Base-by-base conservation (phyloP, 495 filamentous ascomycete species). In the Parmelia sp. region DNA sequence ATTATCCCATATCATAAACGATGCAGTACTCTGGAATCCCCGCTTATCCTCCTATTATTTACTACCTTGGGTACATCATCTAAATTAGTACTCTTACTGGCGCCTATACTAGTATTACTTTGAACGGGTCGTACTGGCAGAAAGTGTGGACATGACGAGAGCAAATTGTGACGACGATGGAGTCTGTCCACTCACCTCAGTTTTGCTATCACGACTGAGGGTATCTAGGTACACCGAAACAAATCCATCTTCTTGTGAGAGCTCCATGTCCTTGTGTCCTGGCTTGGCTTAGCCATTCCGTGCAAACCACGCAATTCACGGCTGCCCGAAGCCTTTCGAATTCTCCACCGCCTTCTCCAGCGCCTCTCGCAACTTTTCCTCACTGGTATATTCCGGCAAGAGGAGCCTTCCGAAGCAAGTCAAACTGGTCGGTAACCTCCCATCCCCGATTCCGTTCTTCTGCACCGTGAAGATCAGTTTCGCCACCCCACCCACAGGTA, bases 371-470 rank as follows among this genome's bases (percentile, higher is more conserved):
- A 97, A 69, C 61, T 88, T 84, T 63, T 86, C 84, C 70, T 78
- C 81, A 33, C 80, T 83, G 15, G 73, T 78, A 71, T 97, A 98
- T 75, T 92, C 88, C 12, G 94, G 94, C 58, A 98, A 72, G 64
- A 95, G 71, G 59, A 98, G 73, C 29, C 87, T 88, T 5, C 92
- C 91, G 74, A 93, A 97, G 73, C 94, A 98, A 7, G 94, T 98
- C 69, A 90, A 79, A 64, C 87, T 88, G 0, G 88, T 93, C 8
- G 92, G 92, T 70, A 97, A 76, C 67, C 84, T 80, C 65, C 71
- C 63, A 65, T 87, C 82, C 61, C 85, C 82, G 12, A 36, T 25
- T 12, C 90, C 91, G 71, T 91, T 90, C 67, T 84, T 87, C 76
- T 92, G 86, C 37, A 98, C 79, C 39, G 87, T 82, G 73, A 98